Base-by-base conservation (phyloP, 2,329 filamentous ascomycete genomes). In the Coniochaeta sp. region DNA sequence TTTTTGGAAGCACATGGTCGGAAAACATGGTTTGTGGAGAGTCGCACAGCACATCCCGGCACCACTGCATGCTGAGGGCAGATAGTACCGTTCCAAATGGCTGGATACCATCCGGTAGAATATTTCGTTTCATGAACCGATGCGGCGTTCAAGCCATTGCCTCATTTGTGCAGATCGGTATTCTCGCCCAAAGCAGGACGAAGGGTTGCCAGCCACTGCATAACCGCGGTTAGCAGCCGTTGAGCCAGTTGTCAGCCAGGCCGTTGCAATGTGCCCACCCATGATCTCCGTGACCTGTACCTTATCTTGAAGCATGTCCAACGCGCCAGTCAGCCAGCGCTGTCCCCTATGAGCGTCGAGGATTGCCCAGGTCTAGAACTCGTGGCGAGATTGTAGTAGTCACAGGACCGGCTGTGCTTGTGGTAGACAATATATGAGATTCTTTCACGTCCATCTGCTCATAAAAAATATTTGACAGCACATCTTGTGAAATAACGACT, bases 51-150 rank as follows among this genome's bases (percentile, higher is more conserved):
- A 12, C 22, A 30, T 30, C 14, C n/a, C 47, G 17, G 14, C 24
- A 52, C 47, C 24, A 30, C 22, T 17, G 47, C 47, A 30, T 52
- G 47, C 9, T 30, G 3, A 30, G 24, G 4, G 24, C 26, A 14
- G n/a, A 47, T 12, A 52, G 14, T n/a, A 2, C 14, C 47, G 47
- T 52, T 52, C 47, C 47, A 52, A 52, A 28, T 30, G 24, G 22
- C 24, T 30, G 47, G 47, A 24, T 52, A 24, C 2, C 24, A 30
- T 52, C 22, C 26, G 28, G 50, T 52, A 32, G 14, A 58, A 30
- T 16, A 34, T 30, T 7, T 14, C 44, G 58, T 61, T 62, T 62
- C 61, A 62, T 12, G 57, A 61, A 24, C 59, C 59, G 61, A 62
- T 58, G 58, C 44, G 54, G 55, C 57, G 57, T 38, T 38, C 50